These are phyloP conservation scores for Brassica juncea DNA, from an alignment of 345 rosid species.

Conservation along the genomic window DNA sequence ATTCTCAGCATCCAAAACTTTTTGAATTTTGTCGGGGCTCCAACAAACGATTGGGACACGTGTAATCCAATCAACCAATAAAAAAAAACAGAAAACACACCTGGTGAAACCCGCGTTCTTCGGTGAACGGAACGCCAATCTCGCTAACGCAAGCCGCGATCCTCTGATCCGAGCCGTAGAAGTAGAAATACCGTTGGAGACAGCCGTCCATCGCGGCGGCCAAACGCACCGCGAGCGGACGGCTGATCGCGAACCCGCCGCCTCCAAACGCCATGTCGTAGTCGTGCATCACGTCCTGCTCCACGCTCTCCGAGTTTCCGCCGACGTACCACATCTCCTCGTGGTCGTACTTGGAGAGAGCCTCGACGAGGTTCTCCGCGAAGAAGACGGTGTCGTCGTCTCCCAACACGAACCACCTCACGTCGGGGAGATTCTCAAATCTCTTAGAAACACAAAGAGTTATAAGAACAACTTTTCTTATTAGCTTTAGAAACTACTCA, in stretches of 20 bases:
- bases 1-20: neutral
- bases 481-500: too few relatives aligned
- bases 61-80: conserved; percentile 2
- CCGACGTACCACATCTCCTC: conserved; percentile 81
- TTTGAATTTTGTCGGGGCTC: conserved; percentile 31
- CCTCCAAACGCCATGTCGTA: conserved; percentile 90
- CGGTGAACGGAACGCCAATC: conserved; percentile 70
- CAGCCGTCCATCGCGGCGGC: conserved; percentile 65
- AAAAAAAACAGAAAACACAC: conserved; percentile 39
- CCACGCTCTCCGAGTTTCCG: conserved; percentile 76
- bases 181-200: conserved; percentile 56
- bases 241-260: conserved; percentile 82
- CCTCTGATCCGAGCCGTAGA: conserved; percentile 90
- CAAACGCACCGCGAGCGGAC: conserved; percentile 62
- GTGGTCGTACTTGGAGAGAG: conserved; percentile 67
- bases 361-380: conserved; percentile 60
- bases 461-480: too few relatives aligned
- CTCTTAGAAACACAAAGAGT: too few relatives aligned
- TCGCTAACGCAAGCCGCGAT: conserved; percentile 72
- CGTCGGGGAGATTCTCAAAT: conserved; percentile 47
- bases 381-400: conserved; percentile 88
- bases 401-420: conserved; percentile 95
- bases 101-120: conserved; percentile 85
- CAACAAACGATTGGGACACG: conserved; percentile 18
- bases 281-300: conserved; percentile 64